Evolutionary conservation across 2,329 filamentous ascomycete genomes (phyloP), one percentile per base, ranked within the genome.

Genomic region (Nemania diffusa): DNA sequence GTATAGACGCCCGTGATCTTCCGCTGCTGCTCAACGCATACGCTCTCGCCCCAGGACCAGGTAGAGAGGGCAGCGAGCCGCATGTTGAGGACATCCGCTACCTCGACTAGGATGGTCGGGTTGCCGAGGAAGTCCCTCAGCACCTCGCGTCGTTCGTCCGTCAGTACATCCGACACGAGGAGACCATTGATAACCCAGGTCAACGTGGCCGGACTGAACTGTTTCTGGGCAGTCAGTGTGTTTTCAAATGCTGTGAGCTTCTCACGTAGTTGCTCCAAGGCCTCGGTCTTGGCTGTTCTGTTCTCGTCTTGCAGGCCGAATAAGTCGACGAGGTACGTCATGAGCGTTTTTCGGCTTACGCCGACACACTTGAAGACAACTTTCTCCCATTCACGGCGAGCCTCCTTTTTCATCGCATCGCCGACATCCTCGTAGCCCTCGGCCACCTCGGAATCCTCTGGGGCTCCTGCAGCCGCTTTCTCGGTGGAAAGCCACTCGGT

Each of bases 11-110:
- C 84, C 15, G 77, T 85, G 29, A 86, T 80, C 64, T 84, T 82
- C n/a, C 83, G 80, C 15, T 80, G 79, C 73, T 83, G 80, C 68
- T 83, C 77, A 0, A 85, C 73, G 0, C 74, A 73, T 0, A 85
- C 79, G 3, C 78, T 77, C 0, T 77, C 71, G 0, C 80, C 80
- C 85, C 85, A 87, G 0, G 79, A 77, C 84, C 84, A 87, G 2
- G 76, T 76, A 2, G 79, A 75, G 1, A 87, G 72, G 0, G 79
- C 78, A 2, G 80, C 74, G 5, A 86, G 77, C 15, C 84, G 79
- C 80, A 86, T 85, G 68, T 86, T 86, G 57, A 87, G 78, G 1
- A 86, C 84, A 62, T 87, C 84, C 0, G 82, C 81, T 15, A 87
- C 80, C 73, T 87, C 85, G 1, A 74, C 75, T 11, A 86, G 69